Evolutionary conservation across 2,329 filamentous ascomycete genomes (phyloP).

Genomic region (Pochonia chlamydosporia): DNA sequence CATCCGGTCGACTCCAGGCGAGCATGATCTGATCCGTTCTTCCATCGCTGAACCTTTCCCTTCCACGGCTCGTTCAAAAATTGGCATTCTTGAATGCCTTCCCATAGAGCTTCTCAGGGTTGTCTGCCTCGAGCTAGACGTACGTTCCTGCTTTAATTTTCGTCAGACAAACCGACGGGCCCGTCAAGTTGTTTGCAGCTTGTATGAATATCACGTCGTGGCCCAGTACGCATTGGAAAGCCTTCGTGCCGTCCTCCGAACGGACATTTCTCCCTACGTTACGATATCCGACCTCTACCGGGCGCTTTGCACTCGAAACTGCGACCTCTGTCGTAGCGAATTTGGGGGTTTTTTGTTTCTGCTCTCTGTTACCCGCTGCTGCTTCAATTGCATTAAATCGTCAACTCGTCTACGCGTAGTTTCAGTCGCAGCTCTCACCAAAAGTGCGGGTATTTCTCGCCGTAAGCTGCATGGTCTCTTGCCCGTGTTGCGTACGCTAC

Average conservation of each 20-base stretch:
- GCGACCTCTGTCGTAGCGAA: not conserved
- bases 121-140: not conserved
- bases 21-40: not conserved
- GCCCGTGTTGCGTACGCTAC: conserved; percentile 1
- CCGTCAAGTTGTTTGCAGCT: not conserved
- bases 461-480: not conserved
- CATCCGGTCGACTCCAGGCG: not conserved
- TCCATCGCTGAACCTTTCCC: not conserved
- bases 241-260: conserved; percentile 2
- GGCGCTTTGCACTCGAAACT: not conserved
- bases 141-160: conserved; percentile 5
- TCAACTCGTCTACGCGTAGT: not conserved
- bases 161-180: conserved; percentile 4
- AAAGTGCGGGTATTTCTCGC: not conserved
- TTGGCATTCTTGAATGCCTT: conserved; percentile 1
- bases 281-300: conserved; percentile 2
- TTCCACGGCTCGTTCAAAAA: not conserved
- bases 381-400: conserved; percentile 1
- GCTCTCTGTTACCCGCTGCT: conserved; percentile 4
- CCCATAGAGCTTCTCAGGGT: not conserved
- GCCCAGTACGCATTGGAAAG: not conserved
- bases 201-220: conserved; percentile 1
- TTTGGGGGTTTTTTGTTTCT: conserved; percentile 5
- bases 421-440: not conserved
- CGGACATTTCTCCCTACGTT: not conserved